phyloP scores from a whole-genome alignment of 495 filamentous ascomycete species.

The Cenococcum geophilum region DNA sequence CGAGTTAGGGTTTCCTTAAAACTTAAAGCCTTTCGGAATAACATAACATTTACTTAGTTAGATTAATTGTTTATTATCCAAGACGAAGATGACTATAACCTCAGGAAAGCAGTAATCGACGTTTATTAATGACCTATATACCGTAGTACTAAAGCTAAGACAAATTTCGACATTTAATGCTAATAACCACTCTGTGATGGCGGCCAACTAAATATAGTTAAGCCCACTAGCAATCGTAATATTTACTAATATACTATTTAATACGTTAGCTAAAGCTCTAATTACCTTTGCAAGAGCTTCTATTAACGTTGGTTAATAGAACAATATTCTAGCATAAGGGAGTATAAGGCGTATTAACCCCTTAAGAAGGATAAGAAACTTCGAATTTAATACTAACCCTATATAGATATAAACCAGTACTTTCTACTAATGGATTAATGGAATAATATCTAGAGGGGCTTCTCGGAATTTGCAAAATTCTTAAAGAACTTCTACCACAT shows the following conservation, averaged over 20 bases:
- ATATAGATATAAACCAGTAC: background rate
- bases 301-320: background rate
- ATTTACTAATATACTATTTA: background rate
- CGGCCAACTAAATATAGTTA: background rate
- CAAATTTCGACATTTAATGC: background rate
- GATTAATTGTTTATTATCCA: background rate
- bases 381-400: background rate
- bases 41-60: background rate
- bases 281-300: background rate
- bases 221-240: background rate
- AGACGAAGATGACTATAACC: background rate
- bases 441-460: background rate
- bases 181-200: background rate
- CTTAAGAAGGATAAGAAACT: background rate
- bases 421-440: background rate
- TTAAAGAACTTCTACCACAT: background rate
- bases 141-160: background rate
- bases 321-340: background rate
- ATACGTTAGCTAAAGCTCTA: background rate
- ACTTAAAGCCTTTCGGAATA: background rate
- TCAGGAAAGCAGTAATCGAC: background rate
- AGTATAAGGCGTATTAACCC: background rate
- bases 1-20: background rate
- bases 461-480: background rate
- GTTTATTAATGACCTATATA: background rate